Evolutionary conservation across 1,284 basidiomycete genomes (phyloP).

Genomic region (Phaffia rhodozyma): DNA sequence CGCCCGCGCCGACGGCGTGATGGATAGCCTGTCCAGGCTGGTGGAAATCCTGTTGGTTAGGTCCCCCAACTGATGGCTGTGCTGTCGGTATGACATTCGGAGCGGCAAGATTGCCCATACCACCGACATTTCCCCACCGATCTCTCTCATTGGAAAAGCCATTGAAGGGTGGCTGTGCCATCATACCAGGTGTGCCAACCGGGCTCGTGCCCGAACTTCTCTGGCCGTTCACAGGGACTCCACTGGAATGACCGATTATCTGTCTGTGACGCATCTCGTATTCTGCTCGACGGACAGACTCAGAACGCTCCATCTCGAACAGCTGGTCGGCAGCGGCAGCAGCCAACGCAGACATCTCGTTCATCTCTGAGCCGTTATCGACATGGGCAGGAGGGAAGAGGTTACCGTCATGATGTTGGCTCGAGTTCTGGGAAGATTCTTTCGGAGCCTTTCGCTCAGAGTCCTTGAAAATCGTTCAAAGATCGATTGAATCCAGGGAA

Average conservation of each 20-base stretch:
- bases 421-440: background rate
- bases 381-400: slow-evolving; percentile 1
- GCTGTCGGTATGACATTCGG: too few relatives aligned
- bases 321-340: slow-evolving; percentile 75
- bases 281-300: slow-evolving; percentile 67
- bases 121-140: slow-evolving; percentile 20
- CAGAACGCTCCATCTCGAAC: slow-evolving; percentile 68
- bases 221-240: background rate
- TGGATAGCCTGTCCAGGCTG: slow-evolving; percentile 33
- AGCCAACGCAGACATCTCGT: slow-evolving; percentile 52
- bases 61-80: background rate
- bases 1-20: slow-evolving; percentile 35
- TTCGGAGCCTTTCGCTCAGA: background rate
- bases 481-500: background rate
- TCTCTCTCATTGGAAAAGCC: slow-evolving; percentile 33
- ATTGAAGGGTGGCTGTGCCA: slow-evolving; percentile 1
- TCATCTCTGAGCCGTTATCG: slow-evolving; percentile 22
- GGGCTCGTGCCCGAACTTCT: slow-evolving; percentile 47
- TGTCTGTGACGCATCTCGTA: slow-evolving; percentile 61
- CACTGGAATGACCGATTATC: slow-evolving; percentile 23
- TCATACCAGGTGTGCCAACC: slow-evolving; percentile 39
- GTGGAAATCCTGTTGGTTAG: slow-evolving; percentile 5
- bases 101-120: background rate
- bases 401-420: slow-evolving; percentile 12
- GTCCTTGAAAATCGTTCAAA: background rate